These are phyloP conservation scores for Albugo laibachii DNA, from an alignment of 352 stramenopile genomes.

Conservation along the genomic window DNA sequence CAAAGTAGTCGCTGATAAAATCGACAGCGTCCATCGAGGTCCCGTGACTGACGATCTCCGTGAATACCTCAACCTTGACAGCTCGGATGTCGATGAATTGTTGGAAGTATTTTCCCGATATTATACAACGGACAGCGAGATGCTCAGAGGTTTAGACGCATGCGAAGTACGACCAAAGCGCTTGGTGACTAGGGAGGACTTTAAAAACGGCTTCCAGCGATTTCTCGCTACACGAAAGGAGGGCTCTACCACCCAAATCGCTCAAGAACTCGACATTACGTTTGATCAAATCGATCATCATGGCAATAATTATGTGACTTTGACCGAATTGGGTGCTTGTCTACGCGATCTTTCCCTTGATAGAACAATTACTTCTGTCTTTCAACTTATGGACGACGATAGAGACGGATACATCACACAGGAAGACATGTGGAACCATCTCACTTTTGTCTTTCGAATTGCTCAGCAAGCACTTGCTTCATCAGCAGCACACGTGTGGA, in stretches of 20 bases:
- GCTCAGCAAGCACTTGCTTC: conserved; percentile 16
- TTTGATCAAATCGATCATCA: conserved; percentile 67
- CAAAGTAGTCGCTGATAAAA: no score
- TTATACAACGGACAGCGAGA: no score
- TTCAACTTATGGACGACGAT: conserved; percentile 68
- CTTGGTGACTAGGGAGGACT: conserved; percentile 31
- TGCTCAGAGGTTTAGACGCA: neutral
- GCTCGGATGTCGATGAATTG: no score
- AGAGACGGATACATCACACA: conserved; percentile 67
- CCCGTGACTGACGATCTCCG: no score
- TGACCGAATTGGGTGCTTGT: conserved; percentile 52
- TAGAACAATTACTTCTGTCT: conserved; percentile 60
- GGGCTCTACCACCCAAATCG: conserved; percentile 22
- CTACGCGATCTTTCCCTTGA: conserved; percentile 59
- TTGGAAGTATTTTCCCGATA: no score
- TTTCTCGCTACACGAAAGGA: conserved; percentile 42
- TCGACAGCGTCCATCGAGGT: no score
- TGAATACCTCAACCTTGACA: no score
- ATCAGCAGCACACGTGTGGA: conserved; percentile 2
- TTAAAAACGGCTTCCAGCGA: conserved; percentile 42
- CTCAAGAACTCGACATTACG: conserved; percentile 38
- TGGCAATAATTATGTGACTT: conserved; percentile 43
- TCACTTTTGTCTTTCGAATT: conserved; percentile 48
- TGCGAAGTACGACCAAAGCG: neutral
- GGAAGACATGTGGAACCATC: conserved; percentile 65